These are phyloP conservation scores for Cystobasidiaceae sp. DNA, from an alignment of 1,284 basidiomycete genomes.

Conservation along the genomic window DNA sequence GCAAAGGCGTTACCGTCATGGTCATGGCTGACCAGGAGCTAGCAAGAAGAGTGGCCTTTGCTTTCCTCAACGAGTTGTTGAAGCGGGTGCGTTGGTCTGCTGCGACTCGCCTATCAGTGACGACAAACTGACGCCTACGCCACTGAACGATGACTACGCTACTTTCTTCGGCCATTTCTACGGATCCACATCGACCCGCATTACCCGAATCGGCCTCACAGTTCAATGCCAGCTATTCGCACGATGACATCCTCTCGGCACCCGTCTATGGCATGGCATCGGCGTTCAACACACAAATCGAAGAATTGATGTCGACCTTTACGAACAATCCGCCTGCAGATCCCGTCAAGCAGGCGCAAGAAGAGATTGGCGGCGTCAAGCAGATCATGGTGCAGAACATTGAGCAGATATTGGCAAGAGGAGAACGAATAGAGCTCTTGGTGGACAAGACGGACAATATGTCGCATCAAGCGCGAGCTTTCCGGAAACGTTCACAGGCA, in stretches of 20 bases:
- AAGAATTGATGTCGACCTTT: conserved; percentile 73
- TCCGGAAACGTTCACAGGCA: conserved; percentile 79
- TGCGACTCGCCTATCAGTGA: background rate
- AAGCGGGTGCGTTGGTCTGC: conserved; percentile 52
- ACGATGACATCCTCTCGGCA: conserved; percentile 49
- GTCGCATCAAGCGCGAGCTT: conserved; percentile 91
- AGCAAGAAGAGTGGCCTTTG: conserved; percentile 86
- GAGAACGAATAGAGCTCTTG: conserved; percentile 90
- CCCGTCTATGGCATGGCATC: conserved; percentile 55
- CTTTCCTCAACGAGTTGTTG: conserved; percentile 82
- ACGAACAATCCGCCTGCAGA: conserved; percentile 86
- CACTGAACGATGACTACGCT: background rate
- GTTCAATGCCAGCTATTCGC: conserved; percentile 56
- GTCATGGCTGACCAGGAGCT: conserved; percentile 90
- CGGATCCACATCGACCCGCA: background rate
- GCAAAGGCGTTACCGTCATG: conserved; percentile 55
- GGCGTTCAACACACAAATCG: conserved; percentile 60
- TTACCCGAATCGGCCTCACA: no score
- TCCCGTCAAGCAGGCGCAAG: conserved; percentile 81
- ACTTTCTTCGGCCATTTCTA: background rate
- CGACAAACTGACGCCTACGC: background rate
- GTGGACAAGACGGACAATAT: conserved; percentile 97
- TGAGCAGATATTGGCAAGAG: conserved; percentile 74
- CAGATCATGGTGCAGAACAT: conserved; percentile 49
- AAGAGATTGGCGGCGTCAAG: conserved; percentile 86